Conservation (phyloP, 345 rosid genomes). For the Aquilaria sinensis region DNA sequence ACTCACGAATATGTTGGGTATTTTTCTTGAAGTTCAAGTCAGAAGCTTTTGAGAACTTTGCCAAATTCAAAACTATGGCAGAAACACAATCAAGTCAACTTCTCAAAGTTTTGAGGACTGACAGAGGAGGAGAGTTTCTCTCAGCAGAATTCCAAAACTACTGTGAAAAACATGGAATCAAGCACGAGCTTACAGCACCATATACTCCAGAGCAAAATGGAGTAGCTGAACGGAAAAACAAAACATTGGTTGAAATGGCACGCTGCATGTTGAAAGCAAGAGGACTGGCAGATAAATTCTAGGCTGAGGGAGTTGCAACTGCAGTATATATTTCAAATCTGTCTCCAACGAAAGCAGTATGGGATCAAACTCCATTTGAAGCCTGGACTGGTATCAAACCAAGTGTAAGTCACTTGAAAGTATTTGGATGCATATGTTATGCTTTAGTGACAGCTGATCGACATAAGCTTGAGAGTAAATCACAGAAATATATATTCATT, state of each 20-base stretch:
- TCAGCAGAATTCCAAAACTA: not conserved
- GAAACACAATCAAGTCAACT: not conserved
- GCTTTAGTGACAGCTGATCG: too few relatives aligned
- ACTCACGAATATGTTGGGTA: not conserved
- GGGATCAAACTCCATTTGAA: too few relatives aligned
- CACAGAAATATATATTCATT: too few relatives aligned
- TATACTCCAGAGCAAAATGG: not conserved
- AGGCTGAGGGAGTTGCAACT: not conserved
- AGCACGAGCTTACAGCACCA: not conserved
- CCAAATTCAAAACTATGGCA: not conserved
- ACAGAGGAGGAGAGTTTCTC: too few relatives aligned
- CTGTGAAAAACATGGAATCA: not conserved
- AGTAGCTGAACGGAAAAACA: not conserved
- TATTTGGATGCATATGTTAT: too few relatives aligned
- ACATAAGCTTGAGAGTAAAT: too few relatives aligned
- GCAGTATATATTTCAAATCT: not conserved
- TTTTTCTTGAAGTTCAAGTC: not conserved
- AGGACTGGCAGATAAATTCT: not conserved
- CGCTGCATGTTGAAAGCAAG: too few relatives aligned
- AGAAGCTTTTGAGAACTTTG: not conserved
- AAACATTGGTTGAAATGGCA: too few relatives aligned
- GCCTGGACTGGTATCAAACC: too few relatives aligned
- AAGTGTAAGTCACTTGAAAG: too few relatives aligned
- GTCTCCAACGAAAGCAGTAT: not conserved
- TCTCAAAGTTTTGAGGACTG: not conserved